phyloP scores from a whole-genome alignment of 495 filamentous ascomycete species.

The Xylaria scruposa region DNA sequence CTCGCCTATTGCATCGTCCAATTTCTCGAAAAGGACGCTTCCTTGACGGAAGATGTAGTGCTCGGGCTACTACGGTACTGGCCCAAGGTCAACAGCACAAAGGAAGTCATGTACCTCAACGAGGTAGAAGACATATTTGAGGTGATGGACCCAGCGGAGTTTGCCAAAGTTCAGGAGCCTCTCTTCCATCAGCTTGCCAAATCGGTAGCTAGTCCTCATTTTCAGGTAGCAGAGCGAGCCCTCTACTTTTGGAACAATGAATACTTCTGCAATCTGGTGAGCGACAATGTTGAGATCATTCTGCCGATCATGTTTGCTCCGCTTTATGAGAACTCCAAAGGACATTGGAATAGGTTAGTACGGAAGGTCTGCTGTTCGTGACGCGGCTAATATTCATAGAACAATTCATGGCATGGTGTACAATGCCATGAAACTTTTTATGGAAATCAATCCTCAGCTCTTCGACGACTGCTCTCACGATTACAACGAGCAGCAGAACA shows the following conservation, averaged over 20 bases:
- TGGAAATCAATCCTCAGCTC: constrained; percentile 99
- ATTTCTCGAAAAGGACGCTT: constrained; percentile 97
- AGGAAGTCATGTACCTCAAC: constrained; percentile 99
- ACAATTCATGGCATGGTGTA: constrained; percentile 99
- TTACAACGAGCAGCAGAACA: constrained; percentile 96
- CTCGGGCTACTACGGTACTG: constrained; percentile 94
- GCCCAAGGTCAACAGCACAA: constrained; percentile 99
- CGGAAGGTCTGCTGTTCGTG: not conserved
- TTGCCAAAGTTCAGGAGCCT: constrained; percentile 97
- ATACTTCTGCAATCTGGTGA: constrained; percentile 99
- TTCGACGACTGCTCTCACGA: constrained; percentile 99
- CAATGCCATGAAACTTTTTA: constrained; percentile 99
- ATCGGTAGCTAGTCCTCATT: constrained; percentile 97
- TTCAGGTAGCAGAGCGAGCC: constrained; percentile 97
- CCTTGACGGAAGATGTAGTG: constrained; percentile 97
- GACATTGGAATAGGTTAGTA: constrained; percentile 95
- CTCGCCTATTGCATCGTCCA: constrained; percentile 99
- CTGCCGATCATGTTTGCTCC: constrained; percentile 99
- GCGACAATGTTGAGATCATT: constrained; percentile 98
- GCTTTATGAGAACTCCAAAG: constrained; percentile 98
- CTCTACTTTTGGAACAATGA: constrained; percentile 99
- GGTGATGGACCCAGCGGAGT: constrained; percentile 99
- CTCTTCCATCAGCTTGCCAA: constrained; percentile 97
- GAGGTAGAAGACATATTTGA: constrained; percentile 99
- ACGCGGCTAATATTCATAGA: constrained; percentile 52